Evolutionary conservation across 495 filamentous ascomycete genomes (phyloP).

Genomic region (Penicillium fimorum): DNA sequence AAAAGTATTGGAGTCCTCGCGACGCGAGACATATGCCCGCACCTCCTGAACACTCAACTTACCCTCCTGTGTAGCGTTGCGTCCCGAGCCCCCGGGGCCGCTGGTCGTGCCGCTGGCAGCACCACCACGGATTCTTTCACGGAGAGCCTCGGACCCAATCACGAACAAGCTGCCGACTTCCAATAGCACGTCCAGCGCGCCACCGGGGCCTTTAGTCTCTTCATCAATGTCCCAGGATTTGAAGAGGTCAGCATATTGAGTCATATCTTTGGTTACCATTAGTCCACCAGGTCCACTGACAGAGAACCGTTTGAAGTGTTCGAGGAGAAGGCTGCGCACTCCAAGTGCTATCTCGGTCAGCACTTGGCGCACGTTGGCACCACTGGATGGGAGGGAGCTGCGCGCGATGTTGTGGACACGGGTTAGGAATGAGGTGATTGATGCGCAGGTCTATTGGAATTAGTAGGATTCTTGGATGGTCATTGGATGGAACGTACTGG

Average conservation of each 20-base stretch:
- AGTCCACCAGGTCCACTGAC: conserved; percentile 90
- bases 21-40: conserved; percentile 73
- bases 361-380: conserved; percentile 72
- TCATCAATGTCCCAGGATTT: conserved; percentile 78
- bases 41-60: conserved; percentile 67
- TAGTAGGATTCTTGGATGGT: background rate
- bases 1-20: conserved; percentile 77
- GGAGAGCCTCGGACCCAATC: conserved; percentile 83
- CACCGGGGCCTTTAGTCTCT: conserved; percentile 51
- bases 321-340: conserved; percentile 72
- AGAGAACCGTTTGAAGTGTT: conserved; percentile 90
- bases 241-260: conserved; percentile 80
- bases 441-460: conserved; percentile 61
- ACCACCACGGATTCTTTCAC: conserved; percentile 68
- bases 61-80: conserved; percentile 44
- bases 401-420: conserved; percentile 59
- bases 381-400: conserved; percentile 67
- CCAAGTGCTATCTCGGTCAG: conserved; percentile 81
- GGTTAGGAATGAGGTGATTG: conserved; percentile 72
- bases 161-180: conserved; percentile 98
- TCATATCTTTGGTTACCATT: conserved; percentile 94
- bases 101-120: conserved; percentile 32
- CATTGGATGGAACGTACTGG: conserved; percentile 41
- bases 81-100: conserved; percentile 21
- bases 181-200: conserved; percentile 74